Percentiles rank a stretch among this genome's conserved stretches.
phyloP scores from a whole-genome alignment of 306 rosid genomes.

The Adenanthera pavonina region DNA sequence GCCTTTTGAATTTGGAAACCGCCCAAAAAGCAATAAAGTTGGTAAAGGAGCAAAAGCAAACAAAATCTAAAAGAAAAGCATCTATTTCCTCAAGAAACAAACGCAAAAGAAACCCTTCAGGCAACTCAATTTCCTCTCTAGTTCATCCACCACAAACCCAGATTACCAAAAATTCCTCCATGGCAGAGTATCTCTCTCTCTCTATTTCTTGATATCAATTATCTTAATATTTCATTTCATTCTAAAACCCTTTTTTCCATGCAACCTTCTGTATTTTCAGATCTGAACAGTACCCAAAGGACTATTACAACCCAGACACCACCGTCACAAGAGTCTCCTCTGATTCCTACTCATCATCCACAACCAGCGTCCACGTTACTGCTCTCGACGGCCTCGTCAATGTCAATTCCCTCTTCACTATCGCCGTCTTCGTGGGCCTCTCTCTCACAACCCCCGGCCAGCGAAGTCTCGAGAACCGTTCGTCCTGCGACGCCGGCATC shows the following conservation, averaged over 20 bases:
- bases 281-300: conserved; percentile 66
- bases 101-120: not conserved
- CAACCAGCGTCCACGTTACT: conserved; percentile 92
- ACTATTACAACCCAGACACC: conserved; percentile 23
- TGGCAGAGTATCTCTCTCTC: conserved; percentile 39
- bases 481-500: conserved; percentile 69
- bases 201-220: not conserved
- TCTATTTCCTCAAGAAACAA: not conserved
- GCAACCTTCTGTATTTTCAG: conserved; percentile 40
- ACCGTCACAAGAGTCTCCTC: conserved; percentile 28
- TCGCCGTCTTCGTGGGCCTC: conserved; percentile 93
- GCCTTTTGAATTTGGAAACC: not conserved
- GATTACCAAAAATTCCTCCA: conserved; percentile 1
- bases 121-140: not conserved
- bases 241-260: not conserved
- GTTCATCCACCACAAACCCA: not conserved
- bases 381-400: conserved; percentile 89
- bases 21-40: not conserved
- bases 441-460: conserved; percentile 73
- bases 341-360: conserved; percentile 46
- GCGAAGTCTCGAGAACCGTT: conserved; percentile 61
- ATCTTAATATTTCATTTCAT: not conserved
- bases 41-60: conserved; percentile 11
- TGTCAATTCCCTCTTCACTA: conserved; percentile 91
- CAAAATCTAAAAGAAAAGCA: not conserved